These are phyloP conservation scores for Chlorella sp. DNA, from an alignment of 139 green algal species.

Conservation along the genomic window DNA sequence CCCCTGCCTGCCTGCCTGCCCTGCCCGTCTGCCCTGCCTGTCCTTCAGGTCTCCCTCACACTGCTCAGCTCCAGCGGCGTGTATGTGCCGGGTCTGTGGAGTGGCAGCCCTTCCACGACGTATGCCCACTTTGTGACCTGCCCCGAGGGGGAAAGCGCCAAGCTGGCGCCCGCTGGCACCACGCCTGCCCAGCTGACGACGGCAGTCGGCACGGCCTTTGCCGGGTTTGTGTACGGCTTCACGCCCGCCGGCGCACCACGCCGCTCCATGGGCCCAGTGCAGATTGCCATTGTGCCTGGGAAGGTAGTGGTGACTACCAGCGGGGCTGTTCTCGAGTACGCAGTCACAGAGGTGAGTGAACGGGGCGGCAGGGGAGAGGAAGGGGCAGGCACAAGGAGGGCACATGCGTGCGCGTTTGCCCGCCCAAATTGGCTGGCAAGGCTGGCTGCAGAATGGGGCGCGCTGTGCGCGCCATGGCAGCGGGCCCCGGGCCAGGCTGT, in stretches of 20 bases:
- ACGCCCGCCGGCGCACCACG: too few relatives aligned
- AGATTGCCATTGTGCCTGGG: too few relatives aligned
- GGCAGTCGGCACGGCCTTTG: not conserved
- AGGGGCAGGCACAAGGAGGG: not conserved
- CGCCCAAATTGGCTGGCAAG: too few relatives aligned
- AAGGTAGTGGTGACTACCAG: too few relatives aligned
- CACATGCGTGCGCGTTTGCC: not conserved
- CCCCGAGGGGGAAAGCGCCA: not conserved
- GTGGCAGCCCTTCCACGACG: not conserved
- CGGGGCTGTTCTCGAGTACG: too few relatives aligned
- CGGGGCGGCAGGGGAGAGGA: too few relatives aligned
- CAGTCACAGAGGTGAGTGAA: not conserved
- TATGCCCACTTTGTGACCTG: not conserved
- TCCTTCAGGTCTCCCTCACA: not conserved
- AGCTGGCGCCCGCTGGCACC: not conserved
- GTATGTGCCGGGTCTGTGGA: not conserved
- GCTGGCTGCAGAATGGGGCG: too few relatives aligned
- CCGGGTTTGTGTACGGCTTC: not conserved
- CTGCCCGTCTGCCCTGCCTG: not conserved
- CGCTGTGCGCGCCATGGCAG: too few relatives aligned
- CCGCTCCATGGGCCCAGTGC: too few relatives aligned
- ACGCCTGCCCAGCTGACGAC: not conserved
- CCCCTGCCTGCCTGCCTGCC: not conserved
- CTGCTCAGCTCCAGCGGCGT: not conserved
- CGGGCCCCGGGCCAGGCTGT: too few relatives aligned